Conservation (phyloP, 768 basidiomycete species). For the Rhodocollybia butyracea region DNA sequence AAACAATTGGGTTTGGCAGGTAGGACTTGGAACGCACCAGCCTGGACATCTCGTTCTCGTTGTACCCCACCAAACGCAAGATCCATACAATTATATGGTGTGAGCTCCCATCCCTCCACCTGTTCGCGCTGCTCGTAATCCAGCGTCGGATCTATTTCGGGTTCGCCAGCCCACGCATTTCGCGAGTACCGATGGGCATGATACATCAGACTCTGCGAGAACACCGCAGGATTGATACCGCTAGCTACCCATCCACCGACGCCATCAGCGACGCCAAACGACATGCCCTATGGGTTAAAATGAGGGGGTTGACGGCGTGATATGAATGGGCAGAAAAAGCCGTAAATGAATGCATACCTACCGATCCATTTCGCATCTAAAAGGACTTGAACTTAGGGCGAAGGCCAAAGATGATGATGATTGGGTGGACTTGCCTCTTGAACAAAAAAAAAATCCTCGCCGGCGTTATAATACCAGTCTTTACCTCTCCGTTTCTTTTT, state of each 20-base stretch:
- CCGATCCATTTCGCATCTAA: constrained; percentile 79
- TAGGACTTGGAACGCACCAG: constrained; percentile 44
- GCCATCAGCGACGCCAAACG: constrained; percentile 87
- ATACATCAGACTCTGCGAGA: constrained; percentile 90
- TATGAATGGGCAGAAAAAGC: constrained; percentile 25
- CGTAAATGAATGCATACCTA: constrained; percentile 46
- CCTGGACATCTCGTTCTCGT: constrained; percentile 62
- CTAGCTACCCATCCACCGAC: constrained; percentile 89
- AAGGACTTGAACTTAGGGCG: constrained; percentile 1
- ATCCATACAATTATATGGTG: constrained; percentile 67
- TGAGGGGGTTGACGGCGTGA: not conserved
- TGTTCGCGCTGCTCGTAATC: constrained; percentile 65
- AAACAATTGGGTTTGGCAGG: constrained; percentile 17
- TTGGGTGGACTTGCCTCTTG: constrained; percentile 65
- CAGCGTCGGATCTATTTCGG: constrained; percentile 75
- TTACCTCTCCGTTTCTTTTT: constrained; percentile 38
- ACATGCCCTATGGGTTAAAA: constrained; percentile 50
- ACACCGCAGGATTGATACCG: constrained; percentile 84
- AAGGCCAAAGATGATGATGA: not conserved
- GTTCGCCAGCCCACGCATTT: constrained; percentile 79
- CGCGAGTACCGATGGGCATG: constrained; percentile 72
- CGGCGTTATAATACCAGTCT: constrained; percentile 34
- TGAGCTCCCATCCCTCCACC: constrained; percentile 75
- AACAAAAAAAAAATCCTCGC: constrained; percentile 66
- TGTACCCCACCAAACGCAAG: constrained; percentile 71